Evolutionary conservation across 2,329 filamentous ascomycete species (phyloP).

Genomic region (Lecanoromycetidae sp.): DNA sequence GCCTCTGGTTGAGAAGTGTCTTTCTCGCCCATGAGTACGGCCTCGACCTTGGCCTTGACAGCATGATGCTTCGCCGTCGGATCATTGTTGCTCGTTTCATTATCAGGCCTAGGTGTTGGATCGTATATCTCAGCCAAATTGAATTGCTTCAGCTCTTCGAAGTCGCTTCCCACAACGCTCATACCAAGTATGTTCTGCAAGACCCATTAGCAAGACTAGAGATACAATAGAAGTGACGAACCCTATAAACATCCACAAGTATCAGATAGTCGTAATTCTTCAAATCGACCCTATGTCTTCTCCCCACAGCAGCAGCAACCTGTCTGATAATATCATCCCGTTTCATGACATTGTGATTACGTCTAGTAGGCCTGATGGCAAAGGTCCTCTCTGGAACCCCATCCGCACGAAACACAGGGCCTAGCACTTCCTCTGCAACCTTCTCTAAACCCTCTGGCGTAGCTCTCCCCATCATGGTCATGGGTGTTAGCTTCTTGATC

Average conservation of each 20-base stretch:
- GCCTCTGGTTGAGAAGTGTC: too few relatives aligned
- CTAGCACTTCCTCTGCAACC: conserved; percentile 45
- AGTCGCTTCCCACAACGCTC: conserved; percentile 49
- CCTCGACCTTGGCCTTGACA: too few relatives aligned
- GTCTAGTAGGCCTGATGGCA: conserved; percentile 49
- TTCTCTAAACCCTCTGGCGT: conserved; percentile 45
- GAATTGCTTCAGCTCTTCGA: conserved; percentile 49
- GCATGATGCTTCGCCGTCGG: too few relatives aligned
- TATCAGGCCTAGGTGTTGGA: conserved; percentile 27
- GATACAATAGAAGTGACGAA: too few relatives aligned
- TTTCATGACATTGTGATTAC: conserved; percentile 46
- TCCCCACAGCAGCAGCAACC: conserved; percentile 46
- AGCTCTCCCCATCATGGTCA: conserved; percentile 46
- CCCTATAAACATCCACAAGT: conserved; percentile 50
- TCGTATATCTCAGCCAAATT: conserved; percentile 52
- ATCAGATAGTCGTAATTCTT: conserved; percentile 49
- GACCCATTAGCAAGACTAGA: background rate
- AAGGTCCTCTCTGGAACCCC: conserved; percentile 43
- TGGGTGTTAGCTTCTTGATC: conserved; percentile 49
- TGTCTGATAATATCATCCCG: conserved; percentile 48
- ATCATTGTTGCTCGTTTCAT: conserved; percentile 11
- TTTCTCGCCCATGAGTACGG: too few relatives aligned
- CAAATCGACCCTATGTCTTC: conserved; percentile 47
- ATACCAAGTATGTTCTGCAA: conserved; percentile 50
- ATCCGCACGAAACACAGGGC: conserved; percentile 44